Evolutionary conservation across 768 basidiomycete species (phyloP).

Genomic region (Mrakia gelida): DNA sequence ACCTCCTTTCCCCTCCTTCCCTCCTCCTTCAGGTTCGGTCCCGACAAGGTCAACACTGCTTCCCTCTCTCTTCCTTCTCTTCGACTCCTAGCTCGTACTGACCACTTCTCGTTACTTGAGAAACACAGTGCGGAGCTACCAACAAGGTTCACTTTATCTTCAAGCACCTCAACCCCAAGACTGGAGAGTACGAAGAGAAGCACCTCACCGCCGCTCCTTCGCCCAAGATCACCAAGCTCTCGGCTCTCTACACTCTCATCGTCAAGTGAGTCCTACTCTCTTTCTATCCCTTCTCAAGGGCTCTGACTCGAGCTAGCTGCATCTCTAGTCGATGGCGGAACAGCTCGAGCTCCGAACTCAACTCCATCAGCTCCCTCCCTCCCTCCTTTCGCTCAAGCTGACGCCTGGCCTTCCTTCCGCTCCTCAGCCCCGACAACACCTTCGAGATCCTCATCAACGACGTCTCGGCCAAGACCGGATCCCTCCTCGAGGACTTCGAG

Average conservation of each 20-base stretch:
- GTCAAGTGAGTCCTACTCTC: slow-evolving; percentile 60
- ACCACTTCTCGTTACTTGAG: no score
- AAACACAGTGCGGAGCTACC: slow-evolving; percentile 47
- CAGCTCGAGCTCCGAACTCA: no score
- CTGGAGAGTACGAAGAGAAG: slow-evolving; percentile 93
- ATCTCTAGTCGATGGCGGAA: no score
- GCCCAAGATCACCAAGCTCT: slow-evolving; percentile 81
- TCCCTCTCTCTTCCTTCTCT: not conserved
- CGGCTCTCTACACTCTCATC: slow-evolving; percentile 91
- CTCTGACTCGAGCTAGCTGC: no score
- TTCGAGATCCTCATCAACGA: slow-evolving; percentile 89
- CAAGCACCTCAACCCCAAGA: slow-evolving; percentile 91
- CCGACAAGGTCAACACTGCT: not conserved
- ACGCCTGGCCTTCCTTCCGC: not conserved
- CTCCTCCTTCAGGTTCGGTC: not conserved
- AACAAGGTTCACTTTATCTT: slow-evolving; percentile 95
- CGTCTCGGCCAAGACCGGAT: slow-evolving; percentile 70
- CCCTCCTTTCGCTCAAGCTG: not conserved
- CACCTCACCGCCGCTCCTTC: slow-evolving; percentile 77
- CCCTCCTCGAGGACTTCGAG: slow-evolving; percentile 85
- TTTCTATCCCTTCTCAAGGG: no score
- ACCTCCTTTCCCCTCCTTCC: not conserved
- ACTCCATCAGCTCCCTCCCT: no score
- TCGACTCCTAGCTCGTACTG: not conserved
- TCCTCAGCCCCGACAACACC: slow-evolving; percentile 78